Conservation (phyloP, 1,284 basidiomycete genomes). For the Phylloporus sp. region DNA sequence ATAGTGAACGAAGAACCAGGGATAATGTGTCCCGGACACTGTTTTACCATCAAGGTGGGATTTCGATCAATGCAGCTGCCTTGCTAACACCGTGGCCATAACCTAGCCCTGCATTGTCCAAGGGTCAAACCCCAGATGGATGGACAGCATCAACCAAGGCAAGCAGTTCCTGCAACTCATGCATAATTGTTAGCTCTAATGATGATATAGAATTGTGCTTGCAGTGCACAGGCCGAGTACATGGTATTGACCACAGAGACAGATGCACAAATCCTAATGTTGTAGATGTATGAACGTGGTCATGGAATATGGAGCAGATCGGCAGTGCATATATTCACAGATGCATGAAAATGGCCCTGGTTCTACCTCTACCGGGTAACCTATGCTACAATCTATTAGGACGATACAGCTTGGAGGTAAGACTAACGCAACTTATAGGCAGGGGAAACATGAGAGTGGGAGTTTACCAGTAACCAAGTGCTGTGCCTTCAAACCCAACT, state of each 20-base stretch:
- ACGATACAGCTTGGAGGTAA: background rate
- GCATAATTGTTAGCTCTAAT: background rate
- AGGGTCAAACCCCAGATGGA: too few relatives aligned
- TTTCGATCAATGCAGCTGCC: background rate
- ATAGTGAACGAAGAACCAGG: too few relatives aligned
- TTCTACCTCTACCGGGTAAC: conserved; percentile 1
- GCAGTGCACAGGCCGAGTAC: conserved; percentile 87
- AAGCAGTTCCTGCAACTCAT: conserved; percentile 21
- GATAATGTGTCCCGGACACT: conserved; percentile 82
- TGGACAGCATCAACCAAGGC: conserved; percentile 86
- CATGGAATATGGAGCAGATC: too few relatives aligned
- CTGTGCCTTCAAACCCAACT: too few relatives aligned
- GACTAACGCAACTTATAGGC: too few relatives aligned
- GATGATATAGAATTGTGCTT: conserved; percentile 53
- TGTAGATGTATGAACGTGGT: conserved; percentile 26
- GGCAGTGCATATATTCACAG: too few relatives aligned
- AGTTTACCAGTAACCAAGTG: too few relatives aligned
- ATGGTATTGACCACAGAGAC: conserved; percentile 82
- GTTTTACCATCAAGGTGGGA: conserved; percentile 85
- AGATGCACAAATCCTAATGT: conserved; percentile 69
- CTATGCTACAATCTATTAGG: conserved; percentile 15
- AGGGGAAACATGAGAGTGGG: too few relatives aligned
- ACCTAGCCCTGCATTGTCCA: conserved; percentile 76
- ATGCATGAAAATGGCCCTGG: background rate
- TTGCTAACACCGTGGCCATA: background rate